Base-by-base conservation (phyloP, 352 stramenopile species). In the Lagenidium sp. region DNA sequence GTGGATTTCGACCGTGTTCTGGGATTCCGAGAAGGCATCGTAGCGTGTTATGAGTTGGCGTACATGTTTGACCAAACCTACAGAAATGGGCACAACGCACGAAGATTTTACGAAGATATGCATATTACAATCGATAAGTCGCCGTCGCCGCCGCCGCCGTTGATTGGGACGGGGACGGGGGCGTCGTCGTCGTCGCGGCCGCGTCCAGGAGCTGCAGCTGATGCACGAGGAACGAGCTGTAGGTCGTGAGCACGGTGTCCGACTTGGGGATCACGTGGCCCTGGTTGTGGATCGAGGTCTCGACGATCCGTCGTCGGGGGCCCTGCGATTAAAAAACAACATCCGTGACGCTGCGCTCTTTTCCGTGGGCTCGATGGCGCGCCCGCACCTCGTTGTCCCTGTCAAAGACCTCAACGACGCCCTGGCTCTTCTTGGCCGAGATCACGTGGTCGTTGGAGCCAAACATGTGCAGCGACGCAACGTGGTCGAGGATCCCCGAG, bases 361-460 rank as follows among this genome's bases (percentile, higher is more conserved):
- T 19, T 13, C 31, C 21, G 22, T 31, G 4, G 19, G 37, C 36
- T n/a, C 22, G 39, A 25, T 20, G 18, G 6, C 22, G 20, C 25
- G 6, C 22, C 8, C 15, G 12, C 12, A 3, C 3, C 19, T 10
- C 21, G 28, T 26, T 25, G 41, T 1, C 8, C 2, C n/a, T n/a
- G 29, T 68, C 57, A 51, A 92, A 89, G 50, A 78, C 45, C 38
- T 82, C 63, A 36, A 76, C 75, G 29, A 92, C 64, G 49, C 73
- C 50, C 47, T 82, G 62, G 18, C 71, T 88, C 55, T 86, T 86
- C 36, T 56, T 47, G 13, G 79, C 63, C 5, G 76, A 71, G 34
- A 92, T 81, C 19, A 92, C 79, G 50, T 83, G 63, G 66, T 92
- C 79, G 51, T 89, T 92, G 15, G 67, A 62, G 42, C 79, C 79